Base-by-base conservation (phyloP, 345 rosid species). In the Gossypium thurberi region DNA sequence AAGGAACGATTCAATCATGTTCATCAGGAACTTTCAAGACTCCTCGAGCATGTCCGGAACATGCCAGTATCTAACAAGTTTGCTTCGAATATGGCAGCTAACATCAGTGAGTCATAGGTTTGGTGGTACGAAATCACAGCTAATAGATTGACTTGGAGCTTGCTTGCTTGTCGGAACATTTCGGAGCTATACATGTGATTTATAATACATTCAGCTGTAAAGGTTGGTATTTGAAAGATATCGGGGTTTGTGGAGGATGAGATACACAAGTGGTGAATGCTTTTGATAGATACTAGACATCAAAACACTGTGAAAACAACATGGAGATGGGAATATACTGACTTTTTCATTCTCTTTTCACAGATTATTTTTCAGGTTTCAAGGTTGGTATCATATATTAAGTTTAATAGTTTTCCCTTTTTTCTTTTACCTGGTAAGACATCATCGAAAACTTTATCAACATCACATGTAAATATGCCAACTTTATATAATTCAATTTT, bases 1-100 rank as follows among this genome's bases (percentile, higher is more conserved):
- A 91, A 83, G 76, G 90, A 86, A 69, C 87, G 92, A 2, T 82
- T 87, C 84, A 71, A 81, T 55, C 84, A 83, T 74, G 83, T 84
- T 74, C 89, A 84, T 80, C 82, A 78, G 78, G 95, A 94, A 80
- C 84, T 92, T 10, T 76, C 83, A 46, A 71, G 75, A 44, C 84
- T 91, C 50, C 81, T 87, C 53, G 87, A 84, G 71, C 84, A 81
- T 68, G 94, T 90, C 57, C 85, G 89, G 80, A 83, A 79, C 60
- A 81, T 86, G 78, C 85, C 87, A 10, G 70, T 75, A 37, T 75
- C 43, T 21, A 82, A 65, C 23, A 86, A 82, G 47, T 75, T 78
- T 78, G 81, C 82, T 78, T 71, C 73, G 74, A 82, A 79, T 77
- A 71, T 75, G 80, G 75, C 78, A 59, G 80, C 85, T 75, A 81